phyloP scores from a whole-genome alignment of 148 eudicot species.

The Rhododendron henanense region DNA sequence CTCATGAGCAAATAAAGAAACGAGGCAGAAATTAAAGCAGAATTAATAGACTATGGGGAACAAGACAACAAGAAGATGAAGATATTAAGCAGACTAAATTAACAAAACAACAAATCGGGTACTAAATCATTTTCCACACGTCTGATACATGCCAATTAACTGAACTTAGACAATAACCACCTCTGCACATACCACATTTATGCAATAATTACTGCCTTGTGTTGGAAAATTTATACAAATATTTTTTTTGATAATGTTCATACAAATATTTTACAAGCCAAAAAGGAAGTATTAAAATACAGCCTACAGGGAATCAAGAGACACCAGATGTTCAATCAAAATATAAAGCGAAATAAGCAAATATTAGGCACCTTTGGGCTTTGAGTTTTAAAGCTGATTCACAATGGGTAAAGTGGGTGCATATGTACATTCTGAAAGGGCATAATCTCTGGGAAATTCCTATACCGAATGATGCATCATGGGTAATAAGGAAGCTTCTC shows the following conservation, averaged over 20 bases:
- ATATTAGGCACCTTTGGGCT: too few species aligned
- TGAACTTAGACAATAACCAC: background rate
- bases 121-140: background rate
- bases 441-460: too few species aligned
- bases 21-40: background rate
- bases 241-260: background rate
- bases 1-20: background rate
- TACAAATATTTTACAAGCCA: background rate
- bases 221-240: background rate
- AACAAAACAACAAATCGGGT: background rate
- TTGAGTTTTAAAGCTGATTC: too few species aligned
- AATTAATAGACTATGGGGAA: background rate
- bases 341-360: background rate
- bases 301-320: background rate
- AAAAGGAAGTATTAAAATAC: background rate
- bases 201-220: background rate
- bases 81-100: background rate
- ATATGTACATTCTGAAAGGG: too few species aligned
- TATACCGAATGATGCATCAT: too few species aligned
- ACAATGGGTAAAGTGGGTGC: too few species aligned
- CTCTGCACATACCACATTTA: background rate
- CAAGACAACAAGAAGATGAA: background rate
- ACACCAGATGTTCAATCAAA: background rate
- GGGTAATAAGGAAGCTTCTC: too few species aligned
- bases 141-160: background rate